Conservation (phyloP, 768 basidiomycete species). For the Phylloporus rhodoxanthus region DNA sequence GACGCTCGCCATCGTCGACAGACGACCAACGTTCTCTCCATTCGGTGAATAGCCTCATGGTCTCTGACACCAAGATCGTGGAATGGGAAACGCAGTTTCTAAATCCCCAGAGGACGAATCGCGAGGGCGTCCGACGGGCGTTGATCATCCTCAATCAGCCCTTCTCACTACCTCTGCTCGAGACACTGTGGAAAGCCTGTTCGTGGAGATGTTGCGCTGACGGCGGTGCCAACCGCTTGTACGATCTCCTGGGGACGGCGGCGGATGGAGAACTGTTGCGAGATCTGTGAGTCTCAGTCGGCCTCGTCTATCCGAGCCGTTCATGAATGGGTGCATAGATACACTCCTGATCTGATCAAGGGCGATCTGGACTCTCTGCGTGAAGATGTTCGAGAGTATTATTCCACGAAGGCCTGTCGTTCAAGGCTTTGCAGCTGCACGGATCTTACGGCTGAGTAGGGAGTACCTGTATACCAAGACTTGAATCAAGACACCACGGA, state of each 20-base stretch:
- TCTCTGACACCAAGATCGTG: neutral
- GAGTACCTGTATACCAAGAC: slow-evolving; percentile 63
- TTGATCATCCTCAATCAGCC: slow-evolving; percentile 91
- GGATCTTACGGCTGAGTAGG: slow-evolving; percentile 36
- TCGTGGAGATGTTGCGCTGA: slow-evolving; percentile 71
- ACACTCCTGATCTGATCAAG: slow-evolving; percentile 80
- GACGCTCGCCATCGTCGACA: too few relatives aligned
- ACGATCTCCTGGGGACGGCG: slow-evolving; percentile 42
- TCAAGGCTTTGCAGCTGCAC: neutral
- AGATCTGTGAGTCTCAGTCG: slow-evolving; percentile 9
- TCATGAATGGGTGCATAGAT: slow-evolving; percentile 37
- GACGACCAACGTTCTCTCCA: too few relatives aligned
- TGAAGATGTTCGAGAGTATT: slow-evolving; percentile 65
- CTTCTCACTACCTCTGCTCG: slow-evolving; percentile 59
- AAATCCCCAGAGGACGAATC: slow-evolving; percentile 11
- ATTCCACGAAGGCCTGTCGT: slow-evolving; percentile 48
- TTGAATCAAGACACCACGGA: slow-evolving; percentile 82
- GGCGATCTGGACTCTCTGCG: slow-evolving; percentile 92
- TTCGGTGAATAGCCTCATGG: slow-evolving; percentile 2
- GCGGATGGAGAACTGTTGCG: slow-evolving; percentile 8
- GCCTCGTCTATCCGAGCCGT: neutral
- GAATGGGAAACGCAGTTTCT: slow-evolving; percentile 26
- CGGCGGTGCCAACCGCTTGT: slow-evolving; percentile 81
- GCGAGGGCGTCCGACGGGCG: slow-evolving; percentile 33
- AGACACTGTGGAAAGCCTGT: slow-evolving; percentile 50